Base-by-base conservation (phyloP, 495 filamentous ascomycete species). In the Hypoxylon subgilvum region DNA sequence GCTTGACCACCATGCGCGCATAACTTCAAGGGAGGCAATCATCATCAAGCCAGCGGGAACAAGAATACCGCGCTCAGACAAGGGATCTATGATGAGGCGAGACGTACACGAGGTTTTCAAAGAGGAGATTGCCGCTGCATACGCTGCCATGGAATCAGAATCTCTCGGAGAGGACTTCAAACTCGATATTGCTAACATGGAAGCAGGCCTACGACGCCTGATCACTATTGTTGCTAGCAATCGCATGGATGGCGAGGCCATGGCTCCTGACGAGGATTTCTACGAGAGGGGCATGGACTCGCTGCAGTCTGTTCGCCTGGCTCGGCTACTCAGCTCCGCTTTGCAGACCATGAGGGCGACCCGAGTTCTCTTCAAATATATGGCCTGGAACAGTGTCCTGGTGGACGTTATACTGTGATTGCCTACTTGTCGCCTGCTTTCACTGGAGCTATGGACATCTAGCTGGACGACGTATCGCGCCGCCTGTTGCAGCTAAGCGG, bases 241-340 rank as follows among this genome's bases (percentile, higher is more conserved):
- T 17, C 42, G 53, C 25, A 30, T 54, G 17, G 13, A 53, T 25
- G 28, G 34, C 32, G 21, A 36, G 3, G 9, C 12, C 2, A 36
- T 64, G 41, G 46, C 13, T 30, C 7, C 23, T 2, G 41, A 52
- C 22, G 57, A 66, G 2, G 73, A 77, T 58, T 57, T 76, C 21
- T 75, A 74, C 31, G 72, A 75, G 43, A 67, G 68, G 7, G 73
- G 72, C 1, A 69, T 76, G 67, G 69, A 76, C 13, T 73, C 69
- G 1, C 27, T 78, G n/a, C 67, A 76, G 41, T 72, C 72, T 2
- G 60, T 66, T 4, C 52, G 55, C 4, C 39, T 77, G 12, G 53
- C 59, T 13, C 54, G 71, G n/a, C 14, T 65, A 0, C 55, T 73
- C 17, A 12, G 61, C 31, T 59, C 57, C 2, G 31, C 36, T 9